These are phyloP conservation scores for Pilaira anomala DNA, from an alignment of 192 early-diverging fungal species.

Conservation along the genomic window DNA sequence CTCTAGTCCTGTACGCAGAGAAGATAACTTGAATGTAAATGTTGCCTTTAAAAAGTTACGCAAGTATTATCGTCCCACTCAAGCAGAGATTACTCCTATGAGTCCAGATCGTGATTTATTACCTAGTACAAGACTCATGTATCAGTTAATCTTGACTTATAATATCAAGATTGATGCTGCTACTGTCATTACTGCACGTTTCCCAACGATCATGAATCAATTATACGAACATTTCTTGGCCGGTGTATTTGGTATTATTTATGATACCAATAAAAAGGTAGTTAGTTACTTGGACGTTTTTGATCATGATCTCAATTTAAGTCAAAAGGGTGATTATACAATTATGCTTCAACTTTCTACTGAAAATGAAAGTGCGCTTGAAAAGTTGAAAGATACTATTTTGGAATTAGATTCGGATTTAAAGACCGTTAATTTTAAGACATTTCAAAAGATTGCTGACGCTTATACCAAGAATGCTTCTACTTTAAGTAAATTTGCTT, in stretches of 20 bases:
- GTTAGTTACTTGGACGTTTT: constrained; percentile 72
- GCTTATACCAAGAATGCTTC: constrained; percentile 43
- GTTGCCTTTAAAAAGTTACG: constrained; percentile 56
- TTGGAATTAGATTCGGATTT: constrained; percentile 65
- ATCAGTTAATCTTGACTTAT: constrained; percentile 77
- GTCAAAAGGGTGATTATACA: constrained; percentile 79
- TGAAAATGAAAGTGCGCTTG: constrained; percentile 63
- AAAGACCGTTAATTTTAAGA: constrained; percentile 50
- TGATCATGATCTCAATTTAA: constrained; percentile 62
- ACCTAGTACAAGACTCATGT: constrained; percentile 62
- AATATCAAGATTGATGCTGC: constrained; percentile 58
- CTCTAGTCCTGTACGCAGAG: constrained; percentile 63
- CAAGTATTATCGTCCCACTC: constrained; percentile 62
- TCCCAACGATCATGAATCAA: constrained; percentile 58
- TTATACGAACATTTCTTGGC: constrained; percentile 83
- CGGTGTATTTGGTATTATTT: constrained; percentile 65
- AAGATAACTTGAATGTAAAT: constrained; percentile 59
- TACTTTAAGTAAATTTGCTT: constrained; percentile 41
- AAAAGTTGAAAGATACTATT: constrained; percentile 64
- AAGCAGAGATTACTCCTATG: constrained; percentile 60
- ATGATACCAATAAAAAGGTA: constrained; percentile 76
- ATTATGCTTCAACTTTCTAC: constrained; percentile 78
- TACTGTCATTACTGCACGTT: constrained; percentile 51
- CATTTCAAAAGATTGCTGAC: constrained; percentile 56
- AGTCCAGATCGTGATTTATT: constrained; percentile 71